Percentiles rank a stretch among this genome's conserved stretches.
These are phyloP conservation scores for Pyrus hybrid DNA, from an alignment of 331 rosid species.

Conservation along the genomic window DNA sequence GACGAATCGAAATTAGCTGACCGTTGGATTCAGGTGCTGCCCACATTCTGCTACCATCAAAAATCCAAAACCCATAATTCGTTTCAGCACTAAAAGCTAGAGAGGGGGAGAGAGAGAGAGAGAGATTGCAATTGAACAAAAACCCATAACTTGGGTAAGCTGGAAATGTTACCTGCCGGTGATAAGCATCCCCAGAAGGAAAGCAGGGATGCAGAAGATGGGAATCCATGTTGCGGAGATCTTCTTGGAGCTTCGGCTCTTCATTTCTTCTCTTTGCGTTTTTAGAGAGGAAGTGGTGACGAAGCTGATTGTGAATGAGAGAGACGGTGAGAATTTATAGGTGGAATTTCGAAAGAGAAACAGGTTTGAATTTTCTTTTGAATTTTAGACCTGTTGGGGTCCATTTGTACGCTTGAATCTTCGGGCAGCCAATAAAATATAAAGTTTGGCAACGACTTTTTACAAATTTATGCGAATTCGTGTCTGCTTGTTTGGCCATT, in stretches of 20 bases:
- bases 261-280: slow-evolving; percentile 27
- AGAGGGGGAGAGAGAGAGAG: background rate
- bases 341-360: background rate
- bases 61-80: background rate
- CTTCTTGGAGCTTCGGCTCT: slow-evolving; percentile 47
- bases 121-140: background rate
- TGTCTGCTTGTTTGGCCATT: background rate
- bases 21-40: slow-evolving; percentile 51
- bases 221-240: slow-evolving; percentile 80
- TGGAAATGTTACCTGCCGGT: slow-evolving; percentile 48
- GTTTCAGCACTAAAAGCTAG: background rate
- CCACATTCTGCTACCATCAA: slow-evolving; percentile 49
- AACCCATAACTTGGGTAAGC: background rate
- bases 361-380: background rate
- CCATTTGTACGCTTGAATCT: background rate
- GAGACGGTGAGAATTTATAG: background rate
- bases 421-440: background rate
- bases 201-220: slow-evolving; percentile 61
- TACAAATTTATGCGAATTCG: background rate
- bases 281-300: background rate
- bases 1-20: slow-evolving; percentile 47
- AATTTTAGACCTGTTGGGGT: background rate
- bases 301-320: background rate
- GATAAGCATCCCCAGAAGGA: slow-evolving; percentile 72
- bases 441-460: background rate